Percentiles rank a stretch among this genome's conserved stretches.
Conservation (phyloP, 2,329 filamentous ascomycete species). For the Coleophoma eucalyptorum region DNA sequence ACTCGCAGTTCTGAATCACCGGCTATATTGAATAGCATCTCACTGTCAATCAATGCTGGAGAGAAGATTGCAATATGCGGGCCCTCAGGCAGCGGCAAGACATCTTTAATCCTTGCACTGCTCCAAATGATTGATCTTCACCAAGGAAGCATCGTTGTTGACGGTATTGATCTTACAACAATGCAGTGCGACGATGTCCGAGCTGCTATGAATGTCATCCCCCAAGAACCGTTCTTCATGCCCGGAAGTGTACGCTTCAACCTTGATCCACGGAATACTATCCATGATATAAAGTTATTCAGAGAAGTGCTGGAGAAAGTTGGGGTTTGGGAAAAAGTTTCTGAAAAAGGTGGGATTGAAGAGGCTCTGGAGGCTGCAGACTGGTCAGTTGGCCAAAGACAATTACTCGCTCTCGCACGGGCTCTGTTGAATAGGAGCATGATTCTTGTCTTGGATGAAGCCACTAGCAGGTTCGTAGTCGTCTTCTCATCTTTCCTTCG, state of each 20-base stretch:
- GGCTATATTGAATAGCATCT: neutral
- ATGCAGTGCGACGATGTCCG: conserved; percentile 39
- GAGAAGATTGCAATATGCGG: conserved; percentile 47
- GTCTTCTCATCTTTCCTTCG: too few relatives aligned
- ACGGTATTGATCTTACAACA: conserved; percentile 31
- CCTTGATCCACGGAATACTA: neutral
- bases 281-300: neutral
- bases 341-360: neutral
- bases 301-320: neutral
- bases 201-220: conserved; percentile 14
- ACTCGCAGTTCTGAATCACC: neutral
- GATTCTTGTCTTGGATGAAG: neutral
- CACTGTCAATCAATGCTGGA: conserved; percentile 22
- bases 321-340: neutral
- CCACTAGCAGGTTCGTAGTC: neutral
- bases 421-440: neutral
- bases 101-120: neutral
- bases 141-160: neutral
- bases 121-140: neutral
- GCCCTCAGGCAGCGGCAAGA: conserved; percentile 36
- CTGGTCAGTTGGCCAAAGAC: neutral
- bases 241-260: conserved; percentile 43
- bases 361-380: neutral
- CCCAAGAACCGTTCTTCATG: conserved; percentile 31
- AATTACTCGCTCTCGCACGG: neutral